These are phyloP conservation scores for Leptographium radiaticola DNA, from an alignment of 2,329 filamentous ascomycete species.

Conservation along the genomic window DNA sequence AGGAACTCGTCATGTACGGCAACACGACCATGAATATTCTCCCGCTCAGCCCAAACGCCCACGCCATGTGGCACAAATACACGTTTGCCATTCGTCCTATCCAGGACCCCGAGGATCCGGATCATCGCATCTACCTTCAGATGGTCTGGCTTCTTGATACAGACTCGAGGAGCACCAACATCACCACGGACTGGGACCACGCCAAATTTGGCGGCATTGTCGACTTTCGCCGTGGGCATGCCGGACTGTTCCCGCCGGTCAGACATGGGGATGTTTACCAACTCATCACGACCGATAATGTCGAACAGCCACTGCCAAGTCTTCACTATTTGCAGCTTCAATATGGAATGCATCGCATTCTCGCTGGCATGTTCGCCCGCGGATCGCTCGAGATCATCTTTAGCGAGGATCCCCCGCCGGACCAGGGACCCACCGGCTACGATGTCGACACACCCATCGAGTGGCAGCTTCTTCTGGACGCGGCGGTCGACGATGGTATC, in stretches of 20 bases:
- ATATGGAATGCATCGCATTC: not conserved
- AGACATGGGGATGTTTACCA: not conserved
- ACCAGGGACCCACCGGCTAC: not conserved
- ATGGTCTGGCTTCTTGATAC: slow-evolving; percentile 3
- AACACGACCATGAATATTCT: slow-evolving; percentile 1
- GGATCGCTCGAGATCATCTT: not conserved
- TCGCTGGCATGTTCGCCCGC: not conserved
- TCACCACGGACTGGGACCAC: not conserved
- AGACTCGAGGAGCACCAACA: not conserved
- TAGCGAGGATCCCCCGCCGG: not conserved
- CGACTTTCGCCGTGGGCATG: slow-evolving; percentile 1
- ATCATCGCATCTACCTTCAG: slow-evolving; percentile 1
- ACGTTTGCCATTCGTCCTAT: slow-evolving; percentile 1
- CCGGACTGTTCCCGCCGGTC: not conserved
- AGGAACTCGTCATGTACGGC: not conserved
- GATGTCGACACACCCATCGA: not conserved
- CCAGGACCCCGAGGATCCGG: not conserved
- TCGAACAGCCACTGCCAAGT: not conserved
- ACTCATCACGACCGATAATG: not conserved
- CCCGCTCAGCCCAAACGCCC: not conserved
- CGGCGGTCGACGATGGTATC: not conserved
- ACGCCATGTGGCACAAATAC: slow-evolving; percentile 1
- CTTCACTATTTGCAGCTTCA: not conserved
- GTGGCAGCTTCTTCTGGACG: not conserved
- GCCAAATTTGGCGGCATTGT: not conserved